A percentile compares a stretch with the other conserved stretches of the same genome.
Conservation (phyloP, 768 basidiomycete species). For the Clitopilus passeckerianus region DNA sequence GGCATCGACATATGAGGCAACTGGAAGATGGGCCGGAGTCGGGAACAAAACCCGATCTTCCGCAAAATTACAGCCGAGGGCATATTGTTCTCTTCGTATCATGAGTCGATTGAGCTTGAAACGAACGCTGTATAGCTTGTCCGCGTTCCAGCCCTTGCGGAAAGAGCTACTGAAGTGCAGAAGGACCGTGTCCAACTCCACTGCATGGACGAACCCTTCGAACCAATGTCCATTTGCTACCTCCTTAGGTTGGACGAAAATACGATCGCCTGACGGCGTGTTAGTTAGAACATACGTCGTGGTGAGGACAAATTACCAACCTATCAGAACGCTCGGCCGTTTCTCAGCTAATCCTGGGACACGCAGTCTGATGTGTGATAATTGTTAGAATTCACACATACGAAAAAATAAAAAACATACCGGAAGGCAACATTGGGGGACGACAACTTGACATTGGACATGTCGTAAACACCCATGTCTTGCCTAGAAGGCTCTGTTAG, state of each 20-base stretch:
- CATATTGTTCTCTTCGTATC: constrained; percentile 54
- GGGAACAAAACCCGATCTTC: constrained; percentile 52
- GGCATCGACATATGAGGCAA: constrained; percentile 6
- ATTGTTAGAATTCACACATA: too few species aligned
- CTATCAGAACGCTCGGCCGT: constrained; percentile 50
- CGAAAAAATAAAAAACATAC: too few species aligned
- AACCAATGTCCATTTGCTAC: constrained; percentile 42
- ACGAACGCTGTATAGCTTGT: constrained; percentile 40
- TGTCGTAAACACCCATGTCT: constrained; percentile 33
- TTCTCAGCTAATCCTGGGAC: constrained; percentile 55
- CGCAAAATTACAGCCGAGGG: constrained; percentile 38
- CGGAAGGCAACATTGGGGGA: constrained; percentile 25
- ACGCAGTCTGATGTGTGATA: constrained; percentile 23
- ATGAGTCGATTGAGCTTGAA: constrained; percentile 57
- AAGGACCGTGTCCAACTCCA: constrained; percentile 43
- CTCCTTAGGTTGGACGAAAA: constrained; percentile 42
- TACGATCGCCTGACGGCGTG: constrained; percentile 38
- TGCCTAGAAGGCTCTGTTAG: constrained; percentile 22
- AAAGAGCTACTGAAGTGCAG: constrained; percentile 46
- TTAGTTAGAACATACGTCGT: neutral
- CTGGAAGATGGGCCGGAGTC: constrained; percentile 18
- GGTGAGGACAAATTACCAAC: constrained; percentile 21
- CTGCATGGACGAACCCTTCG: constrained; percentile 52
- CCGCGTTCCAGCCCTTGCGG: constrained; percentile 19
- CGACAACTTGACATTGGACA: constrained; percentile 26